These are phyloP conservation scores for Venturia carpophila DNA, from an alignment of 2,329 filamentous ascomycete species.

Conservation along the genomic window DNA sequence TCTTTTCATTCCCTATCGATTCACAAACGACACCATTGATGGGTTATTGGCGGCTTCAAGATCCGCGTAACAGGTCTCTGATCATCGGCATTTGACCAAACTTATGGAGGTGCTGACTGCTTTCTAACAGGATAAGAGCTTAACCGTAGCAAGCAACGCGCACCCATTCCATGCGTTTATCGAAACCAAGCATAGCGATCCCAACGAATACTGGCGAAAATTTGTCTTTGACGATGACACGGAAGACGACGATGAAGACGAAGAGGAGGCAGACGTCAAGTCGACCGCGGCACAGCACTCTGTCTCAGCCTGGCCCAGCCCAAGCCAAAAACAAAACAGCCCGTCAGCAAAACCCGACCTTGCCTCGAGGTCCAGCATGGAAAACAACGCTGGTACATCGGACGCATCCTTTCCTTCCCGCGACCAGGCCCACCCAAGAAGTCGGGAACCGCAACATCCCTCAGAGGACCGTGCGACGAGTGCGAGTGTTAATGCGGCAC, in stretches of 20 bases:
- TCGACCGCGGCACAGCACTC: slow-evolving; percentile 1
- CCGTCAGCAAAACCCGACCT: neutral
- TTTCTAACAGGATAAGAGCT: neutral
- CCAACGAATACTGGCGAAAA: slow-evolving; percentile 26
- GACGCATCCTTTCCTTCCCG: slow-evolving; percentile 4
- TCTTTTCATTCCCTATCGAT: neutral
- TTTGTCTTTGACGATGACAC: slow-evolving; percentile 29
- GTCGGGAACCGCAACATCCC: neutral
- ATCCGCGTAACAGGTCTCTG: neutral
- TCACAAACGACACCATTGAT: neutral
- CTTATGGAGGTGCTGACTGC: neutral
- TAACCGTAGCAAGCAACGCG: neutral
- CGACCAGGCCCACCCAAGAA: neutral
- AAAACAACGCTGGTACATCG: neutral
- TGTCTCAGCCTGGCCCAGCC: slow-evolving; percentile 2
- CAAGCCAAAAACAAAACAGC: neutral
- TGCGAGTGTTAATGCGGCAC: neutral
- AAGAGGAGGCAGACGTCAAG: neutral
- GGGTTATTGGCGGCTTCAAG: neutral
- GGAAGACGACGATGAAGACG: slow-evolving; percentile 24
- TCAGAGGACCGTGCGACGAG: neutral
- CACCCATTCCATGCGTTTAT: neutral
- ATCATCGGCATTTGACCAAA: neutral
- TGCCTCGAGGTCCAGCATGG: neutral
- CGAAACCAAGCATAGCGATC: neutral